Evolutionary conservation across 805 yeast species (phyloP), one percentile per base, ranked within the genome.

Genomic region (Blastobotrys americana): DNA sequence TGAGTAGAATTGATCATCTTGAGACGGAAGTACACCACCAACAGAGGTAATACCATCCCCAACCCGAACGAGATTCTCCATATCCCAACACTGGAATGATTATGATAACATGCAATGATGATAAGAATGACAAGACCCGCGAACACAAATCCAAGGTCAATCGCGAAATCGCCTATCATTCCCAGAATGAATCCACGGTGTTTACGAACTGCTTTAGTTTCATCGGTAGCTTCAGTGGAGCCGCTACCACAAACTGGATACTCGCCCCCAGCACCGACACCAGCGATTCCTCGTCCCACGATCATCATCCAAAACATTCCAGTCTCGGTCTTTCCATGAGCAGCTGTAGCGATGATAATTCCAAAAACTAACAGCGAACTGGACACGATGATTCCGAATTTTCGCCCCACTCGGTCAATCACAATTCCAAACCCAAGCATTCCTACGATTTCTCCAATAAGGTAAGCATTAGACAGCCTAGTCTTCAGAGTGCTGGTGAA

Each of bases 51-150:
- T 41, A 88, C 73, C 15, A 88, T 94, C 60, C 96, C 96, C 34
- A 88, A 63, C 31, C 93, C 96, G 37, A 88, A 69, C 8, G 95
- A 78, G 45, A 87, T 70, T 72, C 97, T 82, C 97, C 97, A 89
- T 34, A 89, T 84, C 9, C 82, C 82, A 31, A n/a, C 13, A 15
- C 39, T 18, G 25, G 10, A 6, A 9, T 17, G 18, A 34, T 31
- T 37, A 21, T 39, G 34, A 48, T 66, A 69, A 42, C 69, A 68
- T 72, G 89, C 82, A 44, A 86, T 70, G 55, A 85, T 61, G 25
- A 89, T 84, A 73, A 87, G 71, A 35, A 95, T 90, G 23, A 85
- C 90, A 53, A 88, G 80, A 2, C 95, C 72, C 39, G 88, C 73
- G 28, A 78, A 68, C 28, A 89, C 95, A 55, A 84, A 87, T 8